phyloP scores from a whole-genome alignment of 140 eudicot species.

The Senecio squalidus region DNA sequence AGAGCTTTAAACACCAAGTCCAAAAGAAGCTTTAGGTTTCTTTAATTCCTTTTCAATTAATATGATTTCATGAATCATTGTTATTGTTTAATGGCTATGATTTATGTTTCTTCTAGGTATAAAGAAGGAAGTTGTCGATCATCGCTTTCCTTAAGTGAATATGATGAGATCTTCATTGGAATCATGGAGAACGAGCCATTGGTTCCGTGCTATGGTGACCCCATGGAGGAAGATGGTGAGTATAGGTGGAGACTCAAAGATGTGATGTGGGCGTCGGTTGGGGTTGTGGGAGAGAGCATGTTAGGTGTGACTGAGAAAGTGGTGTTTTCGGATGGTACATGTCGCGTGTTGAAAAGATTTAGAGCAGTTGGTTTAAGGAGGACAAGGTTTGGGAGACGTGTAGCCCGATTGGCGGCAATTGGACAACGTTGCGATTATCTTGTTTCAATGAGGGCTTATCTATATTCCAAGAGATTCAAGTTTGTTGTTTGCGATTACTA shows the following conservation, averaged over 20 bases:
- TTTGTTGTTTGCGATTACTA: constrained; percentile 60
- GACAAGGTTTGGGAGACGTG: constrained; percentile 40
- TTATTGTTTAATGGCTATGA: not conserved
- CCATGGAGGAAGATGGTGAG: constrained; percentile 11
- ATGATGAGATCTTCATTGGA: constrained; percentile 55
- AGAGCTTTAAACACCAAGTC: constrained; percentile 36
- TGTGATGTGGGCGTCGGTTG: constrained; percentile 50
- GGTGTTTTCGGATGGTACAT: constrained; percentile 35
- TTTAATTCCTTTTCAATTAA: not conserved
- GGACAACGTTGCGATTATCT: constrained; percentile 41
- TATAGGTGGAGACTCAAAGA: constrained; percentile 38
- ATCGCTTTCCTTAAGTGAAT: constrained; percentile 37
- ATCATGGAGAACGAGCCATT: constrained; percentile 46
- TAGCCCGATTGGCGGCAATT: constrained; percentile 25
- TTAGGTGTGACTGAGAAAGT: constrained; percentile 53
- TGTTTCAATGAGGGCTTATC: constrained; percentile 48
- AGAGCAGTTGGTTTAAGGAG: constrained; percentile 31
- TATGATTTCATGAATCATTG: constrained; percentile 2
- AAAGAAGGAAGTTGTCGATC: constrained; percentile 40
- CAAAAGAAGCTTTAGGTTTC: constrained; percentile 27
- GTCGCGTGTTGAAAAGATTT: constrained; percentile 45
- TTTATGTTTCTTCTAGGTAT: constrained; percentile 17
- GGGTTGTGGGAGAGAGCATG: constrained; percentile 55
- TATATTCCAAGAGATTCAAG: constrained; percentile 58
- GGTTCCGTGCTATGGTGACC: constrained; percentile 19